Conservation (phyloP, 2,329 filamentous ascomycete species). For the Penicillium occitanis region DNA sequence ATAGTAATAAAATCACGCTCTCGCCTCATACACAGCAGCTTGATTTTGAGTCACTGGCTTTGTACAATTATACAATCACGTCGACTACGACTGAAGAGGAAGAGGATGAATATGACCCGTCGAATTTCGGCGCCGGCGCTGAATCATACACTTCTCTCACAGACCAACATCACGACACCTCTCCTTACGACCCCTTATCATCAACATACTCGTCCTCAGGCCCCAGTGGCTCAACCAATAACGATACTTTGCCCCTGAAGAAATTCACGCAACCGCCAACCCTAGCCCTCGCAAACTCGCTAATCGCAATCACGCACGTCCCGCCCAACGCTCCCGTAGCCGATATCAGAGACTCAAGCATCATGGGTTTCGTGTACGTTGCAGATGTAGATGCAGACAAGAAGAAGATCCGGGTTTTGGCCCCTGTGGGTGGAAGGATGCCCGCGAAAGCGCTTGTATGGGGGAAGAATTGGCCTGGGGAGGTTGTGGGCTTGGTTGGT, state of each 20-base stretch:
- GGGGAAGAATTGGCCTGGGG: slow-evolving; percentile 79
- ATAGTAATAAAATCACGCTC: slow-evolving; percentile 63
- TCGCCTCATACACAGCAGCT: slow-evolving; percentile 86
- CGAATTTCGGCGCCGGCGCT: slow-evolving; percentile 31
- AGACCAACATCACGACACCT: slow-evolving; percentile 8
- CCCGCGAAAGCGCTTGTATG: slow-evolving; percentile 78
- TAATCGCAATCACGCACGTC: slow-evolving; percentile 82
- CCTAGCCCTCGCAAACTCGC: slow-evolving; percentile 68
- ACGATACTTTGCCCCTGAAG: slow-evolving; percentile 47
- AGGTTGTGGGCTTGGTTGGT: slow-evolving; percentile 72
- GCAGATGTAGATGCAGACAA: slow-evolving; percentile 86
- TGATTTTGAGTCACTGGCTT: slow-evolving; percentile 69
- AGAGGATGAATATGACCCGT: slow-evolving; percentile 48
- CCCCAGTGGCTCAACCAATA: slow-evolving; percentile 25
- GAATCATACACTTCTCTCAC: slow-evolving; percentile 26
- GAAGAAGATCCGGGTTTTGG: slow-evolving; percentile 75
- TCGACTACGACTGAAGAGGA: slow-evolving; percentile 43
- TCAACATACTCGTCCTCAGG: slow-evolving; percentile 24
- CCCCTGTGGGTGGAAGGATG: slow-evolving; percentile 78
- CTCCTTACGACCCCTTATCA: slow-evolving; percentile 23
- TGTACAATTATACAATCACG: slow-evolving; percentile 69
- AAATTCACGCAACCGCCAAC: slow-evolving; percentile 64
- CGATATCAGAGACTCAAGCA: slow-evolving; percentile 72
- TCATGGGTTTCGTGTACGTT: slow-evolving; percentile 92
- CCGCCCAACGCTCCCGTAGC: slow-evolving; percentile 67